Conservation (phyloP, 2,329 filamentous ascomycete genomes). For the Pyrenochaeta sp. region DNA sequence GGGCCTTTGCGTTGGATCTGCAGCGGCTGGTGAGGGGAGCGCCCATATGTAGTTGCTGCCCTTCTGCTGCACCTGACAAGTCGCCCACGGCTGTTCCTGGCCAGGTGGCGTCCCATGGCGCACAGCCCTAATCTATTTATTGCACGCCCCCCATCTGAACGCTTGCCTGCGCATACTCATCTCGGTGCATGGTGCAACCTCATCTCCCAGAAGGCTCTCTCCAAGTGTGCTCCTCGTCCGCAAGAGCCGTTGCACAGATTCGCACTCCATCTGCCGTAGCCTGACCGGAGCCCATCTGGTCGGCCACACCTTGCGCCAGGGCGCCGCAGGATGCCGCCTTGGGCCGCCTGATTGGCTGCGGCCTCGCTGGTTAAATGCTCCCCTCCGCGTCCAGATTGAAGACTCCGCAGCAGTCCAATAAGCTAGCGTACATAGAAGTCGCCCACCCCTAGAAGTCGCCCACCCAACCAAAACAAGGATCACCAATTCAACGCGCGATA, state of each 20-base stretch:
- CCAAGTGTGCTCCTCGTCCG: not conserved
- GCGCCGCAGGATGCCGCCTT: constrained; percentile 5
- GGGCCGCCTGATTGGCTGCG: constrained; percentile 8
- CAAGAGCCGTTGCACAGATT: constrained; percentile 2
- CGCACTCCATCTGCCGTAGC: constrained; percentile 6
- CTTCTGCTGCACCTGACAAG: constrained; percentile 11
- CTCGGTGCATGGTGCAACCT: constrained; percentile 2
- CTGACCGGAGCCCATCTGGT: not conserved
- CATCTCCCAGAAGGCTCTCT: constrained; percentile 1
- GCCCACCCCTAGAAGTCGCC: no score
- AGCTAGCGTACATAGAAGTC: no score
- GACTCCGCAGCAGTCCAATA: constrained; percentile 18
- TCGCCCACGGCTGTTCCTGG: constrained; percentile 14
- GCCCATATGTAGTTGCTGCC: constrained; percentile 4
- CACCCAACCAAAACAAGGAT: no score
- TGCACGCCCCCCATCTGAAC: constrained; percentile 14
- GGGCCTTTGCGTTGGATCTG: not conserved
- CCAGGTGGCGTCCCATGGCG: constrained; percentile 11
- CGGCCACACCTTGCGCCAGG: constrained; percentile 2
- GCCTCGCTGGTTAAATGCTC: constrained; percentile 13
- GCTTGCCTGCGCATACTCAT: constrained; percentile 7
- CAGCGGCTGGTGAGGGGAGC: constrained; percentile 1
- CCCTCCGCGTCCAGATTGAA: not conserved
- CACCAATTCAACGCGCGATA: no score
- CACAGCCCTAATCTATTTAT: constrained; percentile 29